Evolutionary conservation across 2,329 filamentous ascomycete genomes (phyloP).

Genomic region (Aotearoamyces nothofagi): DNA sequence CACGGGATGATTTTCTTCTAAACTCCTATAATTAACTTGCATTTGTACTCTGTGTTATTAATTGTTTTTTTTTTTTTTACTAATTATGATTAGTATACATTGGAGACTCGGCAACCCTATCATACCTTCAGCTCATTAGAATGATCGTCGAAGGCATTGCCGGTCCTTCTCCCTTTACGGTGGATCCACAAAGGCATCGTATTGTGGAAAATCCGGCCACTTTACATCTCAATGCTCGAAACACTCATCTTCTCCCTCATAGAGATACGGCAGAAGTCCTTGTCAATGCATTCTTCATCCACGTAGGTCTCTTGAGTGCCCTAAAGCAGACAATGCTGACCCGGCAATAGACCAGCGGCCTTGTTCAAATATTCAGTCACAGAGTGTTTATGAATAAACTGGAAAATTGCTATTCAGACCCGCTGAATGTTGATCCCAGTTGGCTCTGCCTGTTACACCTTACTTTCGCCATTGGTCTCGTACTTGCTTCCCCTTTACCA

Average conservation of each 20-base stretch:
- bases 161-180: constrained; percentile 40
- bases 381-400: constrained; percentile 31
- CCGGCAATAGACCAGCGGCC: constrained; percentile 34
- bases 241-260: constrained; percentile 39
- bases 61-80: too few relatives aligned
- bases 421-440: constrained; percentile 30
- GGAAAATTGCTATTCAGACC: constrained; percentile 37
- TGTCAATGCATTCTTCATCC: constrained; percentile 43
- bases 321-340: too few relatives aligned
- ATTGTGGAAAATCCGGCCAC: constrained; percentile 38
- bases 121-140: constrained; percentile 43
- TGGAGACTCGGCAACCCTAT: constrained; percentile 46
- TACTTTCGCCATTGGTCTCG: constrained; percentile 46
- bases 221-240: constrained; percentile 27
- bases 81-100: constrained; percentile 32
- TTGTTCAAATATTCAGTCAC: constrained; percentile 44
- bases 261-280: constrained; percentile 36
- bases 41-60: too few relatives aligned
- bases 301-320: too few relatives aligned
- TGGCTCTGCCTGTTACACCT: constrained; percentile 45
- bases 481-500: constrained; percentile 35
- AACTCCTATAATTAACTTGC: too few relatives aligned
- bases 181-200: constrained; percentile 38
- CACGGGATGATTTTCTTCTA: too few relatives aligned
- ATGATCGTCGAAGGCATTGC: constrained; percentile 40